Conservation (phyloP, 2,329 filamentous ascomycete genomes). For the Clonostachys sp. region DNA sequence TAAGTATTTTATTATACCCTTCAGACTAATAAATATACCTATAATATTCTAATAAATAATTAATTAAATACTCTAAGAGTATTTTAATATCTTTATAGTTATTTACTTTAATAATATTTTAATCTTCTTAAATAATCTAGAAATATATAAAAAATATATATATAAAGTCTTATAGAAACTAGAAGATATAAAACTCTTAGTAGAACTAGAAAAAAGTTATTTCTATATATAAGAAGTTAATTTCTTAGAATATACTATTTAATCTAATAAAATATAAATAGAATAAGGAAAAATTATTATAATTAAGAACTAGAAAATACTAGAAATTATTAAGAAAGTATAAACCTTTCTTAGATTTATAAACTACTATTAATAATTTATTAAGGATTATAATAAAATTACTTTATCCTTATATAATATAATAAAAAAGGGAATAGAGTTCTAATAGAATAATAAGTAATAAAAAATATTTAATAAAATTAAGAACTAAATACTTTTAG, state of each 20-base stretch:
- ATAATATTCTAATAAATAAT: background rate
- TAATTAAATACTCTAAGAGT: background rate
- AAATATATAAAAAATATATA: background rate
- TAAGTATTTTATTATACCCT: constrained; percentile 23
- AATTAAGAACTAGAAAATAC: background rate
- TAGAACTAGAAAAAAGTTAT: background rate
- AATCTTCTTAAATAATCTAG: background rate
- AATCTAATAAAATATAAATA: background rate
- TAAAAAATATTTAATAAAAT: background rate
- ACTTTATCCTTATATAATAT: background rate
- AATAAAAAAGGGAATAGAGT: background rate
- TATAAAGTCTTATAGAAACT: background rate
- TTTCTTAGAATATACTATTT: background rate
- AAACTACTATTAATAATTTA: background rate
- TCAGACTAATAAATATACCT: constrained; percentile 12
- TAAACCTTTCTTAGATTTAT: background rate
- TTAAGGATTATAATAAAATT: background rate
- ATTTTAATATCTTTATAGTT: background rate
- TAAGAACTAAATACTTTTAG: background rate
- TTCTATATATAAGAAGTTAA: background rate
- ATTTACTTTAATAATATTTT: background rate
- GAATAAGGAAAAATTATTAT: background rate
- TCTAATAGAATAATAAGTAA: background rate
- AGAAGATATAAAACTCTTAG: too few species aligned
- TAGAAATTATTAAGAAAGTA: background rate